Base-by-base conservation (phyloP, 1,284 basidiomycete genomes). In the Melampsora occidentalis region DNA sequence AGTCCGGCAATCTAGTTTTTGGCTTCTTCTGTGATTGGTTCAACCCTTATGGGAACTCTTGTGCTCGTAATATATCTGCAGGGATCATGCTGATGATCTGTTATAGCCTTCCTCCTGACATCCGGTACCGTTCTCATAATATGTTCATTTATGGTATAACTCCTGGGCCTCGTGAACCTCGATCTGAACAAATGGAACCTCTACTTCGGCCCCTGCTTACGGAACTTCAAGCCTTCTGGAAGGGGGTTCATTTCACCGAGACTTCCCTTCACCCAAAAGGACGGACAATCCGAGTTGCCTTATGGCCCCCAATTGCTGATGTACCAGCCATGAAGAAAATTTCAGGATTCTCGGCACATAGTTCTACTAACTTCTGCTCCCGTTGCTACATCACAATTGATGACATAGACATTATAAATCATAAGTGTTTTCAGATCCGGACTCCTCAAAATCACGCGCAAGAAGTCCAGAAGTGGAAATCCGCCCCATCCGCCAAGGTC, bases 91-190 rank as follows among this genome's bases (percentile, higher is more conserved):
- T 72, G 22, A 42, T 72, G 4, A 63, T 72, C 16, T 72, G 71
- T 28, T 57, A 65, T 46, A 72, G 65, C 51, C 46, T 72, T 18
- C 84, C 84, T 4, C 80, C 79, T 0, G 51, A 79, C 3, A 49
- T 83, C n/a, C 82, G 84, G 0, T 83, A 82, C 71, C 79, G 80
- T 22, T 48, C 77, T 1, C 82, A 85, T 65, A 84, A 85, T 69
- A 79, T 85, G 20, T 85, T 80, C 72, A 79, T 85, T 18, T 82
- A 35, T 9, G 35, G 35, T 35, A 35, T 35, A 35, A 35, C 35
- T n/a, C n/a, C n/a, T n/a, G n/a, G n/a, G n/a, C n/a, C n/a, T n/a
- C n/a, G n/a, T n/a, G n/a, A n/a, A n/a, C 79, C 79, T 1, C 51
- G 42, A 7, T 28, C 62, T 7, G 35, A 35, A 35, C 51, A 80